A percentile compares a stretch with the other conserved stretches of the same genome.
These are phyloP conservation scores for Pseudopithomyces chartarum DNA, from an alignment of 2,329 filamentous ascomycete species.

Conservation along the genomic window DNA sequence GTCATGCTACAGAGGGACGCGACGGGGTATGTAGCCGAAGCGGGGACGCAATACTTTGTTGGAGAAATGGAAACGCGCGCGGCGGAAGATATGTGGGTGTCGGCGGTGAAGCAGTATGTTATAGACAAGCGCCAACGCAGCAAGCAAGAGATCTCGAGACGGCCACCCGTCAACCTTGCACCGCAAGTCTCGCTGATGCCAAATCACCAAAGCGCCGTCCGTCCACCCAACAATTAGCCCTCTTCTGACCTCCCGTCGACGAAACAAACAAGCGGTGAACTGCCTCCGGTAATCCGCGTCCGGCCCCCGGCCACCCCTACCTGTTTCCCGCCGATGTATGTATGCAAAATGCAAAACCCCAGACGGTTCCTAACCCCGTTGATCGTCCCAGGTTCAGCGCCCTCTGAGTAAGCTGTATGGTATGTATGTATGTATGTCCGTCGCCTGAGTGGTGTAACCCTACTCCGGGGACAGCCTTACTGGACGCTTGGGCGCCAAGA, in stretches of 20 bases:
- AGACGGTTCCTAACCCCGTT: neutral
- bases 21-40: neutral
- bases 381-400: neutral
- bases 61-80: neutral
- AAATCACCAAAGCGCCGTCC: too few species aligned
- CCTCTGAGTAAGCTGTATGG: conserved; percentile 20
- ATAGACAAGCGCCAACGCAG: too few species aligned
- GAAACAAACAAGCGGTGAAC: conserved; percentile 7
- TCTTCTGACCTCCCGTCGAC: too few species aligned
- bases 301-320: neutral
- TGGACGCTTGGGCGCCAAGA: conserved; percentile 4
- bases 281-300: too few species aligned
- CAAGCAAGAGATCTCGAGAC: too few species aligned
- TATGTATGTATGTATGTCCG: too few species aligned
- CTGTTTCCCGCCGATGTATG: neutral
- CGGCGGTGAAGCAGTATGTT: neutral
- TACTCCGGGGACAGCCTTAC: conserved; percentile 4
- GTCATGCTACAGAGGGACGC: conserved; percentile 16
- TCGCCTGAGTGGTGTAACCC: conserved; percentile 13
- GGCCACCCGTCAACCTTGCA: neutral
- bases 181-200: too few species aligned
- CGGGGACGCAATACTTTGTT: neutral
- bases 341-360: too few species aligned
- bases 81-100: too few species aligned
- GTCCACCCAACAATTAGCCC: too few species aligned